Evolutionary conservation across 2,329 filamentous ascomycete species (phyloP), one percentile per base, ranked within the genome.

Genomic region (Monilinia laxa): DNA sequence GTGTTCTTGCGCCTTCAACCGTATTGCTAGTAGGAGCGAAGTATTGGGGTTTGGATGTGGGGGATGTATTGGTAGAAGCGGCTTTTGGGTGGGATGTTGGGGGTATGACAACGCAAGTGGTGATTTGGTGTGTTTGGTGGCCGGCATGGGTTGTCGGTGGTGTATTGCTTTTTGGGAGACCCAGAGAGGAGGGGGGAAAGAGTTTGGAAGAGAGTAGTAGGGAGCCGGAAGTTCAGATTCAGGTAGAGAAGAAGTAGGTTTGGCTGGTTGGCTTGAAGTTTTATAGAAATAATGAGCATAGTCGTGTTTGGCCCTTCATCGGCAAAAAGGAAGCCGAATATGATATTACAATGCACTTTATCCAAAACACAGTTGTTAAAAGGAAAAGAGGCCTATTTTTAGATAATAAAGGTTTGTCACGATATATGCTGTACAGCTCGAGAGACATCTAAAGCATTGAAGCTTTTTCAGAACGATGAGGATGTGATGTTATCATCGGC

Each of bases 61-160:
- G 81, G 54, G 79, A 85, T 2, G 82, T 95, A 2, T 78, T 97
- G 62, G 83, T 83, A 38, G 84, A 90, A 76, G 91, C 92, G 1
- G 91, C 90, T 6, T 93, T 95, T 76, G 93, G 91, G 0, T 97
- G 93, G 93, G 85, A 92, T 74, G 87, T 97, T 16, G 93, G 90
- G 86, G 92, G 92, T 1, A 87, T 95, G 84, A 96, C 93, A 81
- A 96, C 93, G 1, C 89, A 91, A 68, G 87, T 97, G 23, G 87
- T 96, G 14, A 84, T 97, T n/a, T 97, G 93, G 91, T 90, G 92
- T 76, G 88, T 97, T 54, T 97, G 93, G 93, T 95, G 92, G 90
- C 93, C 93, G 0, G 92, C 92, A 10, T 97, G 93, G 93, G 77
- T 95, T 49, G 84, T 88, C 9, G 90, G 84, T 2, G 80, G 81